Evolutionary conservation across 1,284 basidiomycete species (phyloP).

Genomic region (Macrocystidia cucumis): DNA sequence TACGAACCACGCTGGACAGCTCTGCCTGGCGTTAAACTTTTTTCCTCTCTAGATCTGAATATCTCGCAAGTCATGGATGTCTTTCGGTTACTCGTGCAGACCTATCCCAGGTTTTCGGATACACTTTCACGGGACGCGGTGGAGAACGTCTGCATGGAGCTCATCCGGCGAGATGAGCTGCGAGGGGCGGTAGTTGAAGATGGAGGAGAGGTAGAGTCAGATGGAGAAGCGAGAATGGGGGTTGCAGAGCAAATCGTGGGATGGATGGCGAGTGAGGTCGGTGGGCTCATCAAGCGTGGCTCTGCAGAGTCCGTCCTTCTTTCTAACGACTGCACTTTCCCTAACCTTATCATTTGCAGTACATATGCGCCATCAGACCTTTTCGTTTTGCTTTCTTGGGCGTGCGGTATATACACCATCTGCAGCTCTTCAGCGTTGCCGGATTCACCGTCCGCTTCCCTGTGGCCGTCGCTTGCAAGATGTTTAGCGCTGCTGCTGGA

Average conservation of each 20-base stretch:
- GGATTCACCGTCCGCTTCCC: conserved; percentile 33
- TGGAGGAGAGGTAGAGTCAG: conserved; percentile 26
- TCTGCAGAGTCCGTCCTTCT: conserved; percentile 36
- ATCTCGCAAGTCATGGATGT: conserved; percentile 63
- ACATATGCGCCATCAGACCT: conserved; percentile 56
- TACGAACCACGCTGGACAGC: conserved; percentile 21
- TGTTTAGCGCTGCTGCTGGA: conserved; percentile 55
- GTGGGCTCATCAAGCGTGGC: conserved; percentile 40
- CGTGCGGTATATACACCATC: conserved; percentile 54
- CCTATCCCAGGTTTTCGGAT: conserved; percentile 75
- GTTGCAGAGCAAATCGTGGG: conserved; percentile 63
- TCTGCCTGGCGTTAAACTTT: conserved; percentile 7
- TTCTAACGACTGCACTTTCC: conserved; percentile 4
- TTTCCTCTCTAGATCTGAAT: conserved; percentile 45
- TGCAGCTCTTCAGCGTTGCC: conserved; percentile 36
- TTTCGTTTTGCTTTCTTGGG: conserved; percentile 72
- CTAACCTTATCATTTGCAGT: conserved; percentile 24
- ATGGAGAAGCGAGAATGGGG: conserved; percentile 39
- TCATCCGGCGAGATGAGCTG: conserved; percentile 54
- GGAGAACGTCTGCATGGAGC: conserved; percentile 52
- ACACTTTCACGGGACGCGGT: conserved; percentile 62
- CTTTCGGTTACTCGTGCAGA: conserved; percentile 65
- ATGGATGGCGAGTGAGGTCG: conserved; percentile 65
- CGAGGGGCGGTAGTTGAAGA: conserved; percentile 34
- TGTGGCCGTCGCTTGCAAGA: conserved; percentile 43